Evolutionary conservation across 352 stramenopile species (phyloP), one percentile per base, ranked within the genome.

Genomic region (Phytophthora kernoviae): DNA sequence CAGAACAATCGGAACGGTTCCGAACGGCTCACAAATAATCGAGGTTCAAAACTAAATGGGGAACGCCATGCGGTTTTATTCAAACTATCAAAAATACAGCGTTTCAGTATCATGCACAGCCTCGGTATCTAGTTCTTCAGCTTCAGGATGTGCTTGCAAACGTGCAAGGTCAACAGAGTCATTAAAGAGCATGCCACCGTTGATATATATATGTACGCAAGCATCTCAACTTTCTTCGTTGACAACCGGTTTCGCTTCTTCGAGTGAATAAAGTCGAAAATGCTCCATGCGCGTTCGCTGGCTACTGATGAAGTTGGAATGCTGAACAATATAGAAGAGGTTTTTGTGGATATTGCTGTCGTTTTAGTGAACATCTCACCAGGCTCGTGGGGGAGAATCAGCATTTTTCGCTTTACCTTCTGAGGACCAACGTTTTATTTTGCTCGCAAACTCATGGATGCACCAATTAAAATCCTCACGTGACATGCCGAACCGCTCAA

Each of bases 261-360:
- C 8, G 24, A n/a, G 20, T 57, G 50, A 15, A 57, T 57, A 27
- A 33, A 7, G 15, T 48, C 37, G 2, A 18, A 17, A 17, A 57
- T 57, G 32, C 37, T 57, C 37, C 36, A 57, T 8, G 39, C 50
- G 18, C 22, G 24, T 10, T 48, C 50, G n/a, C 50, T 57, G 1
- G 50, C 37, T 14, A 37, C 50, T 7, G 4, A 30, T 1, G 51
- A 58, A 6, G 51, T 58, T n/a, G 51, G 17, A 44, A 58, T 44
- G 20, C 5, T 20, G 14, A 58, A 58, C 5, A 9, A 58, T 5
- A 2, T 49, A 11, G 1, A 27, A 58, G 17, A 49, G n/a, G 5
- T 1, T 12, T 2, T 14, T 2, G 14, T 57, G 18, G 4, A 21
- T 32, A 7, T 12, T n/a, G n/a, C 32, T 32, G 6, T 42, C 21